Evolutionary conservation across 495 filamentous ascomycete species (phyloP), one percentile per base, ranked within the genome.

Genomic region (Penicillium longicatenatum): DNA sequence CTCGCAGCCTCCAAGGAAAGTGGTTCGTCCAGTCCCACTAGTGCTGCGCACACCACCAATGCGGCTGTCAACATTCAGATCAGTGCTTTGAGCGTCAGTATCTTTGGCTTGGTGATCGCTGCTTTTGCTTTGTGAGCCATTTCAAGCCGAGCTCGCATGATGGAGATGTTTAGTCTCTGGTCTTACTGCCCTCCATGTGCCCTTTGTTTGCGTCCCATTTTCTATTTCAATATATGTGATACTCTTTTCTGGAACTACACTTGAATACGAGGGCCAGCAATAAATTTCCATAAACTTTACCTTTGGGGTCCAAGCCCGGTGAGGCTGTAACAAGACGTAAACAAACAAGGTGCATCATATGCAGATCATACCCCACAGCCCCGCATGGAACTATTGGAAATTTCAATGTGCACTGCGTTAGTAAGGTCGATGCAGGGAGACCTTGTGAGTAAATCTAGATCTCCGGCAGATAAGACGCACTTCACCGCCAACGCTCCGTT

Each of bases 71-170:
- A 67, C 39, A 26, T 70, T 35, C 68, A 74, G 64, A 56, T 77
- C 6, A 68, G 74, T 54, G 70, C 66, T 53, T 78, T 73, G 8
- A 64, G 70, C 33, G 75, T 69, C 30, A 67, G 74, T 44, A 51
- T 77, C n/a, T 49, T 74, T 19, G 75, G 75, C 24, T 57, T 77
- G 39, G 58, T 73, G 6, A 46, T 75, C 46, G 75, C 72, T 46
- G 69, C 70, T 33, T 72, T 72, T 50, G 74, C 68, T 70, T 65
- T 77, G 61, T 77, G 68, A 67, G 57, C 46, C 7, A 33, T 9
- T n/a, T 4, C 26, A 35, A 12, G 4, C 0, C 31, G 12, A 14
- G 9, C 9, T 35, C 9, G 12, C 31, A 8, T 35, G 29, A 31
- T 31, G 9, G 31, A 26, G 7, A 14, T 35, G 31, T 35, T 35